These are phyloP conservation scores for Melampsora americana DNA, from an alignment of 1,284 basidiomycete species.

Conservation along the genomic window DNA sequence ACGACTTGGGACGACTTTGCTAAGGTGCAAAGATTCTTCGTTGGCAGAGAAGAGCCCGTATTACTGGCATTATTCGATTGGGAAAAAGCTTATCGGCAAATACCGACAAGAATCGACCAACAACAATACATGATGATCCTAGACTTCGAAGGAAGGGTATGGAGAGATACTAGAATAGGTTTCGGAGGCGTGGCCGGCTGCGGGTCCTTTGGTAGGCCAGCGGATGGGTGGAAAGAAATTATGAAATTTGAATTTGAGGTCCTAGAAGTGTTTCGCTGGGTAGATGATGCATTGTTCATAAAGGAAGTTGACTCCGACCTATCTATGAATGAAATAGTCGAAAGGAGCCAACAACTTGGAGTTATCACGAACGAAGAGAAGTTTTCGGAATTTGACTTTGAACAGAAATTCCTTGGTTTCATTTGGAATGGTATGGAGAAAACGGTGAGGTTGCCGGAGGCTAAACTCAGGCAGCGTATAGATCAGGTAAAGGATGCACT, in stretches of 20 bases:
- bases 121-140: neutral
- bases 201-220: conserved; percentile 5
- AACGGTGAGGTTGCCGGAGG: neutral
- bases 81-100: too few relatives aligned
- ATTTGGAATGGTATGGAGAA: conserved; percentile 1
- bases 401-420: conserved; percentile 20
- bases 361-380: conserved; percentile 1
- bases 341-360: neutral
- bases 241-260: conserved; percentile 1
- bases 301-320: neutral
- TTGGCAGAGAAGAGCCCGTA: too few relatives aligned
- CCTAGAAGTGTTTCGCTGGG: neutral
- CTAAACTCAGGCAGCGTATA: neutral
- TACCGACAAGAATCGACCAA: neutral
- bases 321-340: neutral
- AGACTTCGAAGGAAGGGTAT: neutral
- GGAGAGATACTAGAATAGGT: neutral
- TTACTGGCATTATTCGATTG: too few relatives aligned
- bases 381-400: neutral
- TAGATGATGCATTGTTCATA: too few relatives aligned
- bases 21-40: neutral
- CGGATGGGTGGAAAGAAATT: conserved; percentile 8
- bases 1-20: conserved; percentile 18
- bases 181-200: conserved; percentile 9
- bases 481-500: too few relatives aligned